phyloP scores from a whole-genome alignment of 2,329 filamentous ascomycete genomes.

The Fusarium paranaense region DNA sequence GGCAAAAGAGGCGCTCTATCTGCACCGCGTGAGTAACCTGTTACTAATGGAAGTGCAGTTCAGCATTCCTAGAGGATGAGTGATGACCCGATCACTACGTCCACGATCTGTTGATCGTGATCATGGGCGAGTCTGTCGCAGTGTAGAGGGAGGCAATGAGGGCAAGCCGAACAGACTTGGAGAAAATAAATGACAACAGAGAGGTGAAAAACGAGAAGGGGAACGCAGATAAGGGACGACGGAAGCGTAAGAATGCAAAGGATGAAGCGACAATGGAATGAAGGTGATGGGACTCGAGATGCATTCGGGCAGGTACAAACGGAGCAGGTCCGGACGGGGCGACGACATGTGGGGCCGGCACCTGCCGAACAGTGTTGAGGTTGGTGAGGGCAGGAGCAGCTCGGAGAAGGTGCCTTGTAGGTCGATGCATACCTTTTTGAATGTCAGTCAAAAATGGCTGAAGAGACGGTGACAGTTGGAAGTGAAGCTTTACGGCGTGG shows the following conservation, averaged over 20 bases:
- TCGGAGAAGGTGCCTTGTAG: background rate
- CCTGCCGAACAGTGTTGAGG: background rate
- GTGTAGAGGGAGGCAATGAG: background rate
- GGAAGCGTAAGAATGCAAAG: background rate
- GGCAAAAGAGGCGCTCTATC: background rate
- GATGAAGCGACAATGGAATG: background rate
- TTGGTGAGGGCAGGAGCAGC: background rate
- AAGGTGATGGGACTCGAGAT: background rate
- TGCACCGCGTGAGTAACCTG: background rate
- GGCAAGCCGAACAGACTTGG: background rate
- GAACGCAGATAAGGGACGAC: background rate
- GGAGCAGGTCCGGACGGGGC: background rate
- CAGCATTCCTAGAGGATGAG: background rate
- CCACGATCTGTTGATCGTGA: background rate
- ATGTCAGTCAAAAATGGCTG: background rate
- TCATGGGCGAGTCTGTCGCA: background rate
- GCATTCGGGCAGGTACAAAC: background rate
- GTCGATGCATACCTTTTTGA: background rate
- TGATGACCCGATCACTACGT: background rate
- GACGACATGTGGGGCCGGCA: background rate
- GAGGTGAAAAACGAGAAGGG: background rate
- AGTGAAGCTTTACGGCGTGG: background rate
- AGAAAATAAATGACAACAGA: background rate
- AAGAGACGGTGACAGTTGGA: background rate
- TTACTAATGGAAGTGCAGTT: background rate